These are phyloP conservation scores for Vigna hirtella DNA, from an alignment of 306 rosid genomes.

Conservation along the genomic window DNA sequence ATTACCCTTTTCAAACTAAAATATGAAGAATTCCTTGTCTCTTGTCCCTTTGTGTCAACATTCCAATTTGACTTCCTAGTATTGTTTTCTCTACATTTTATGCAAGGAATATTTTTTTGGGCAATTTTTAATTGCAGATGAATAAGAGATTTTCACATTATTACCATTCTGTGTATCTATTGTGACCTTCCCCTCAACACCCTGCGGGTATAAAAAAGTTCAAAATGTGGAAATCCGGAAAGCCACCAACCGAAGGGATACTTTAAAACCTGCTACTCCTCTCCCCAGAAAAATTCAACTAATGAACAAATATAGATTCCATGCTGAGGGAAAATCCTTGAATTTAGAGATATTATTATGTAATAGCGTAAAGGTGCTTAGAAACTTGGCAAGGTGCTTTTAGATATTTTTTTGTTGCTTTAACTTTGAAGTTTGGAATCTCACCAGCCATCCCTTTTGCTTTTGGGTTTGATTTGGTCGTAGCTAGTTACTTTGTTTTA, in stretches of 20 bases:
- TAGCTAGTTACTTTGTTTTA: background rate
- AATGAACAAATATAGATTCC: background rate
- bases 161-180: background rate
- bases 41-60: background rate
- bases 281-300: conserved; percentile 15
- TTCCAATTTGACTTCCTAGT: conserved; percentile 10
- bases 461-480: background rate
- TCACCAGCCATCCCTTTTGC: background rate
- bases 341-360: background rate
- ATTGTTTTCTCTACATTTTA: background rate
- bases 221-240: background rate
- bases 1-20: background rate
- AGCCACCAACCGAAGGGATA: background rate
- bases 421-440: conserved; percentile 9
- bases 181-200: background rate
- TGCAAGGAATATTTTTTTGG: background rate
- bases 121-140: background rate
- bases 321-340: background rate
- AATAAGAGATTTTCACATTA: background rate
- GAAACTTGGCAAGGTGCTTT: conserved; percentile 10
- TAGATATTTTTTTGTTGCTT: background rate
- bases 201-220: background rate
- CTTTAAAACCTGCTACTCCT: background rate
- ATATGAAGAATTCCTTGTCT: background rate
- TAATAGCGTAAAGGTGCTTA: conserved; percentile 21